These are phyloP conservation scores for Aciculosporium take DNA, from an alignment of 2,329 filamentous ascomycete species.

Conservation along the genomic window DNA sequence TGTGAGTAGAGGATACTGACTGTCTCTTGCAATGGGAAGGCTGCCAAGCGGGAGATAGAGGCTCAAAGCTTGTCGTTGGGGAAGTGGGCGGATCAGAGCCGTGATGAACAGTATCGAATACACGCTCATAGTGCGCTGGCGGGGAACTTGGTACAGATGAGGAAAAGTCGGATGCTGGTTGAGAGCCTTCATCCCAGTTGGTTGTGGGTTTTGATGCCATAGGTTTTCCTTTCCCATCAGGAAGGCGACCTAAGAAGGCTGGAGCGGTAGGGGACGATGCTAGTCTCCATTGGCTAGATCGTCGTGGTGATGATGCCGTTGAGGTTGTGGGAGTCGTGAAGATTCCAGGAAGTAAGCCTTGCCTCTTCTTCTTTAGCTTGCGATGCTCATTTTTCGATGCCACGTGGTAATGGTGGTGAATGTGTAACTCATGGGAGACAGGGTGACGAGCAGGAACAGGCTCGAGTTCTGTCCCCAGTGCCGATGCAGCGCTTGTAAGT, in stretches of 20 bases:
- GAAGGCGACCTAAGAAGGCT: constrained; percentile 26
- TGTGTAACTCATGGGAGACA: constrained; percentile 62
- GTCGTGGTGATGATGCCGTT: constrained; percentile 19
- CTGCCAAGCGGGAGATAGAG: constrained; percentile 46
- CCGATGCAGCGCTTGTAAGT: constrained; percentile 29
- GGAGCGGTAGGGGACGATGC: constrained; percentile 25
- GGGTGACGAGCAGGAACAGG: constrained; percentile 24
- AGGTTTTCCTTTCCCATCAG: constrained; percentile 35
- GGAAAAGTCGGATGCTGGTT: constrained; percentile 50
- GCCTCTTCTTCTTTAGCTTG: constrained; percentile 59
- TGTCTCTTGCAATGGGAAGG: constrained; percentile 38
- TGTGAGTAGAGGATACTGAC: constrained; percentile 41
- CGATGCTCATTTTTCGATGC: constrained; percentile 45
- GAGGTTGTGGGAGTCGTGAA: constrained; percentile 40
- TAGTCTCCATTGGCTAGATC: constrained; percentile 25
- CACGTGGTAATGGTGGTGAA: constrained; percentile 88
- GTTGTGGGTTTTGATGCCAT: constrained; percentile 27
- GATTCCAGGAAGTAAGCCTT: constrained; percentile 44
- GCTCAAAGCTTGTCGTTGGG: constrained; percentile 62
- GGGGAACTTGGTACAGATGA: constrained; percentile 76
- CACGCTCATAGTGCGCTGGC: constrained; percentile 52
- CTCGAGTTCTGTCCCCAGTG: constrained; percentile 59
- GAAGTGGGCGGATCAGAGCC: constrained; percentile 61
- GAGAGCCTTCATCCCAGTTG: constrained; percentile 35
- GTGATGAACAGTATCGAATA: constrained; percentile 57